phyloP scores from a whole-genome alignment of 352 stramenopile genomes.

The Globisporangium cederbergense region DNA sequence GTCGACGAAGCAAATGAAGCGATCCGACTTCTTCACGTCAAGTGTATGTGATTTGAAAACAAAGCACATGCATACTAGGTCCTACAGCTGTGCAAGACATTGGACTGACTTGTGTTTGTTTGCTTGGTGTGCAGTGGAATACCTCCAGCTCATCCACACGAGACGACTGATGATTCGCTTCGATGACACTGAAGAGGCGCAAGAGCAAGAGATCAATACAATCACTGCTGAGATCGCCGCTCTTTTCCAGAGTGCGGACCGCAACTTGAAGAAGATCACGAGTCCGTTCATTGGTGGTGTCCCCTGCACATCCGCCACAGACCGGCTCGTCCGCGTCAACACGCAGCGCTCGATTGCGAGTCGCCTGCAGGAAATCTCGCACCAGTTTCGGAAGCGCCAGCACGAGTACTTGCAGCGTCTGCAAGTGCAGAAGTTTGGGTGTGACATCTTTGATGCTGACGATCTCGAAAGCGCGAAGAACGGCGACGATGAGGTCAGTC shows the following conservation, averaged over 20 bases:
- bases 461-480: constrained; percentile 14
- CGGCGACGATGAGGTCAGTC: constrained; percentile 1
- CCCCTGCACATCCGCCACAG: constrained; percentile 39
- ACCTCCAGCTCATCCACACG: constrained; percentile 76
- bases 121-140: constrained; percentile 47
- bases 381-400: constrained; percentile 60
- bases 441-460: constrained; percentile 55
- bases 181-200: constrained; percentile 54
- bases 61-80: too few species aligned
- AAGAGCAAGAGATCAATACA: constrained; percentile 70
- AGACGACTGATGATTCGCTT: constrained; percentile 81
- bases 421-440: constrained; percentile 72
- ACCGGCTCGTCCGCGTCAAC: constrained; percentile 60
- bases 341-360: constrained; percentile 63
- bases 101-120: background rate
- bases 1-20: constrained; percentile 63
- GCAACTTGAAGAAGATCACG: constrained; percentile 67
- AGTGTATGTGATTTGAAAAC: constrained; percentile 35
- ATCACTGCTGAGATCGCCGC: constrained; percentile 59
- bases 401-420: constrained; percentile 71
- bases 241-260: constrained; percentile 69
- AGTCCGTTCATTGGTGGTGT: constrained; percentile 48
- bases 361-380: constrained; percentile 59
- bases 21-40: constrained; percentile 60
- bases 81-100: background rate